Evolutionary conservation across 2,329 filamentous ascomycete species (phyloP), one percentile per base, ranked within the genome.

Genomic region (Incumbomyces delicatus): DNA sequence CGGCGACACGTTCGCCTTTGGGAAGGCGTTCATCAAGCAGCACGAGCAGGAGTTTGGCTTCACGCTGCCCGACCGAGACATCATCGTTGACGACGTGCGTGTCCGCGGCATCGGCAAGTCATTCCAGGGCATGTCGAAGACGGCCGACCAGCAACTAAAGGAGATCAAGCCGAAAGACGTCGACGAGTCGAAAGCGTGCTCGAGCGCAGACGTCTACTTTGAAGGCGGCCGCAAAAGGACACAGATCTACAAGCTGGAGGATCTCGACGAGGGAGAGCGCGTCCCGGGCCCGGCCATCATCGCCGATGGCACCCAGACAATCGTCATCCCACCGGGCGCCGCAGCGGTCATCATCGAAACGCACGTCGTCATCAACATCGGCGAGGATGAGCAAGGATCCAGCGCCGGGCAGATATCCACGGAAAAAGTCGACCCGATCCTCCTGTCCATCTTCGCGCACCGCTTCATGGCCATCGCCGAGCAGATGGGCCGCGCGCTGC

Each of bases 41-140:
- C 89, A 95, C 60, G 81, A 87, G 44, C 88, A 92, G 60, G 89
- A 95, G 60, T 95, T 95, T 60, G 88, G 88, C 0, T 95, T 95
- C 60, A 94, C 85, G 0, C 71, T 95, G 2, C 80, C 80, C 18
- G 85, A 94, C 49, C 75, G 88, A 46, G 87, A 95, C 56, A 86
- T 95, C 45, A 88, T 95, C 38, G 75, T 95, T 6, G 89, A 95
- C 52, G 89, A 95, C 62, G 85, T 95, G 2, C 81, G 89, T 34
- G 85, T 89, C 4, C 76, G 90, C 47, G 87, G 87, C 12, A 94
- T 95, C 51, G 89, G 87, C 39, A 94, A 88, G 72, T 90, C 86
- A 38, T 90, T 89, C 62, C 76, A 85, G 44, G 82, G 84, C 38
- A 70, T 83, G 27, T 85, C 87, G 50, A 83, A 86, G 68, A 90